A percentile compares a stretch with the other conserved stretches of the same genome.
phyloP scores from a whole-genome alignment of 331 rosid species.

The Cydonia oblonga region DNA sequence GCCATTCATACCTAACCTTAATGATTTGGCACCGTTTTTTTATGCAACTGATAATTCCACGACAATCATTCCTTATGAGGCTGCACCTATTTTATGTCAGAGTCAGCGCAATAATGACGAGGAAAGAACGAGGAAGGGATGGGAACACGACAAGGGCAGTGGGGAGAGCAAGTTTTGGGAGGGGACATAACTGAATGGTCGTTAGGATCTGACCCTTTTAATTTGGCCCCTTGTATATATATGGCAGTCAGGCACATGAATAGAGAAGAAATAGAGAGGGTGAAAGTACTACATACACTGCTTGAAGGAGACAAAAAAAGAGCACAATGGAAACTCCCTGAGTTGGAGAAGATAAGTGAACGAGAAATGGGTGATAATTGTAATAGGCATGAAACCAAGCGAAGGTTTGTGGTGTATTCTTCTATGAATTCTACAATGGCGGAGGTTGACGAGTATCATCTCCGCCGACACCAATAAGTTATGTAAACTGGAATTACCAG shows the following conservation, averaged over 20 bases:
- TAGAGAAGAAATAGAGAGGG: fast-evolving
- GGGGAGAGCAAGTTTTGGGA: neutral
- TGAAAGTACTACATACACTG: neutral
- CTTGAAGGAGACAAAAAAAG: neutral
- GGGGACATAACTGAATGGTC: too few relatives aligned
- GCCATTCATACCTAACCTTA: too few relatives aligned
- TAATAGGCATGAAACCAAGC: neutral
- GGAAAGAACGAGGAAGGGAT: neutral
- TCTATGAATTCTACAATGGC: neutral
- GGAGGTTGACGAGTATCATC: neutral
- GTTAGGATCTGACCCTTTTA: too few relatives aligned
- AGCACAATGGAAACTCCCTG: neutral
- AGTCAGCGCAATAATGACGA: too few relatives aligned
- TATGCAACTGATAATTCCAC: too few relatives aligned
- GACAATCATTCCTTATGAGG: too few relatives aligned
- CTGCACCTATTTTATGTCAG: too few relatives aligned
- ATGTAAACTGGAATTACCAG: neutral
- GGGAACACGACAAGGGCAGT: neutral
- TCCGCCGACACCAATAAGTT: neutral
- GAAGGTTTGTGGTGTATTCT: neutral
- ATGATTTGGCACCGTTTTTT: too few relatives aligned
- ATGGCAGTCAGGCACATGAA: too few relatives aligned
- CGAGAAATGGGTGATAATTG: neutral
- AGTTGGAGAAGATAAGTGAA: neutral
- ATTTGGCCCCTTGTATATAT: too few relatives aligned